A percentile compares a stretch with the other conserved stretches of the same genome.
phyloP scores from a whole-genome alignment of 2,329 filamentous ascomycete genomes.

The Aureobasidium sp. region DNA sequence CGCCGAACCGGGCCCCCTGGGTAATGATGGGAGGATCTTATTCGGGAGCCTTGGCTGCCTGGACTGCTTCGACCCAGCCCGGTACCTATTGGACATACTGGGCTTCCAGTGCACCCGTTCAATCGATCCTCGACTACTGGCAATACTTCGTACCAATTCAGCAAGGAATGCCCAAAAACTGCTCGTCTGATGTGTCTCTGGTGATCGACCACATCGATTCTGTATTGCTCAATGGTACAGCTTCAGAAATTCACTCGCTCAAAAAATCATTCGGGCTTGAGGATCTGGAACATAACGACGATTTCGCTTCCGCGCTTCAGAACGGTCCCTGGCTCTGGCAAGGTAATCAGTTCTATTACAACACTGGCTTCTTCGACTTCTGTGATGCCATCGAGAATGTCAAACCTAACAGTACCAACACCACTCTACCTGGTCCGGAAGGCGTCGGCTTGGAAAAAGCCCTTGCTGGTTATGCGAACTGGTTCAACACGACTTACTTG shows the following conservation, averaged over 20 bases:
- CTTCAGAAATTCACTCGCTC: constrained; percentile 33
- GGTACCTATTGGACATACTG: constrained; percentile 57
- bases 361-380: constrained; percentile 40
- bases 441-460: constrained; percentile 51
- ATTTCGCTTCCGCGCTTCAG: constrained; percentile 48
- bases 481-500: constrained; percentile 41
- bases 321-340: constrained; percentile 56
- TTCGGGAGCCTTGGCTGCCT: constrained; percentile 47
- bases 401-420: constrained; percentile 21
- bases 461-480: constrained; percentile 49
- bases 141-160: constrained; percentile 53
- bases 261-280: constrained; percentile 48
- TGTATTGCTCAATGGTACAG: constrained; percentile 26
- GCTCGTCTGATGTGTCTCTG: constrained; percentile 45
- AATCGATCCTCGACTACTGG: constrained; percentile 51
- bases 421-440: constrained; percentile 29
- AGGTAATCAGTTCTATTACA: constrained; percentile 41
- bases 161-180: constrained; percentile 53
- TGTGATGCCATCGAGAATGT: constrained; percentile 36
- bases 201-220: constrained; percentile 46
- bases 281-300: constrained; percentile 45
- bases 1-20: constrained; percentile 51
- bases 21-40: constrained; percentile 52
- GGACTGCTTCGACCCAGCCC: constrained; percentile 47
- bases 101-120: constrained; percentile 49